Evolutionary conservation across 2,329 filamentous ascomycete species (phyloP), one percentile per base, ranked within the genome.

Genomic region (Fusarium musae): DNA sequence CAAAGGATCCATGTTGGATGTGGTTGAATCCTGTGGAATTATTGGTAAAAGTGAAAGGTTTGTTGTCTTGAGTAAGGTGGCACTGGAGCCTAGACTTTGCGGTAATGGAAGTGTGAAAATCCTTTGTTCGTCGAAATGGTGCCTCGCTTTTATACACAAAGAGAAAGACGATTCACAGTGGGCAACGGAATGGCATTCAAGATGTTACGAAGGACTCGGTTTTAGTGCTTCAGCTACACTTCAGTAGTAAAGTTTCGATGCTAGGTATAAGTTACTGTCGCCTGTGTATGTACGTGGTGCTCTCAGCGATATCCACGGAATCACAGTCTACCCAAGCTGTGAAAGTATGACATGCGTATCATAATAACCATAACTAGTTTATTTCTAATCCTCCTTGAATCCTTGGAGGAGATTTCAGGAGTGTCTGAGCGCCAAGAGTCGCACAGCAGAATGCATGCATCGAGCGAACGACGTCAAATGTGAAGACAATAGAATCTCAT

Each of bases 331-430:
- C 6, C 23, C 12, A 16, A 32, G 11, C 15, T 7, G 4, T 49
- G 10, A 3, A 9, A 12, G 17, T 0, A 17, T n/a, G 12, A 6
- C 11, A 47, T 16, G 1, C 10, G 3, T 9, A 16, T 30, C 15
- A 16, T 16, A 2, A 0, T 9, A 17, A 3, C 5, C 15, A 30
- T 49, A 16, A 2, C 9, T 11, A n/a, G 13, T 49, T 49, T 21
- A 21, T 2, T 15, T 47, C 3, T 30, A 4, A 11, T 30, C 3
- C 21, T 11, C 1, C 2, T 21, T 2, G 3, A 6, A 9, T 21
- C 21, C 2, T 8, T 23, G 3, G 2, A 32, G 17, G n/a, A 32
- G 21, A 50, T 7, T 9, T 17, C 21, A 19, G 7, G 2, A 23
- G 21, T 17, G 2, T 17, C 21, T 6, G 8, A 6, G 21, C 7